Evolutionary conservation across 305 asterid genomes (phyloP).

Genomic region (Fraxinus sp.): DNA sequence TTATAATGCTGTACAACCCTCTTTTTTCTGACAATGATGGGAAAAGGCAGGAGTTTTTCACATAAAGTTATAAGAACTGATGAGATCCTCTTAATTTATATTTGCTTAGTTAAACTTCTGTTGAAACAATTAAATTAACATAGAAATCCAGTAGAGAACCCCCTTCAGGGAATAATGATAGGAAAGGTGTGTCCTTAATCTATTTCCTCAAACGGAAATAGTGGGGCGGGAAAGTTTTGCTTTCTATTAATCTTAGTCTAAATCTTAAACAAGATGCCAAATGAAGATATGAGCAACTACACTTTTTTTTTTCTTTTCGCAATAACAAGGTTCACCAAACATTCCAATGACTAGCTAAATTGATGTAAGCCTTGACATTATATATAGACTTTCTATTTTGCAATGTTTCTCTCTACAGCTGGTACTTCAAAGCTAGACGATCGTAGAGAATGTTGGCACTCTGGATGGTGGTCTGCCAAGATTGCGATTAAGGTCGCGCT

Average conservation of each 20-base stretch:
- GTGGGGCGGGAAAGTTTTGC: neutral
- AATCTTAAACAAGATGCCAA: neutral
- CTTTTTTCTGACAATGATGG: neutral
- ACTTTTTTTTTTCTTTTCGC: neutral
- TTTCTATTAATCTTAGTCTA: neutral
- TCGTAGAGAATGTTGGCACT: conserved; percentile 49
- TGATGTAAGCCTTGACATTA: conserved; percentile 29
- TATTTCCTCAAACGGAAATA: neutral
- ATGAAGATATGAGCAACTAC: neutral
- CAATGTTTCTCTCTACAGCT: conserved; percentile 55
- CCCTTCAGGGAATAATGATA: neutral
- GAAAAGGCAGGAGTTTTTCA: neutral
- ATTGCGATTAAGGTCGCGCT: conserved; percentile 33
- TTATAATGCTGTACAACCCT: neutral
- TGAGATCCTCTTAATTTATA: neutral
- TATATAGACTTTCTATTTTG: conserved; percentile 41
- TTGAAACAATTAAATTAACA: neutral
- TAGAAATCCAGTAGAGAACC: neutral
- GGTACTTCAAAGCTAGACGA: conserved; percentile 46
- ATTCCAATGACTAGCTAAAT: neutral
- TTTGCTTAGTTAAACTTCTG: neutral
- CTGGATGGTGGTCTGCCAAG: conserved; percentile 57
- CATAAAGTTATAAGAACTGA: neutral
- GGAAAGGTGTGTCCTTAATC: neutral
- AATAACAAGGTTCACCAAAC: neutral